Base-by-base conservation (phyloP, 2,329 filamentous ascomycete genomes). In the Aspergillus ochraceoroseus region DNA sequence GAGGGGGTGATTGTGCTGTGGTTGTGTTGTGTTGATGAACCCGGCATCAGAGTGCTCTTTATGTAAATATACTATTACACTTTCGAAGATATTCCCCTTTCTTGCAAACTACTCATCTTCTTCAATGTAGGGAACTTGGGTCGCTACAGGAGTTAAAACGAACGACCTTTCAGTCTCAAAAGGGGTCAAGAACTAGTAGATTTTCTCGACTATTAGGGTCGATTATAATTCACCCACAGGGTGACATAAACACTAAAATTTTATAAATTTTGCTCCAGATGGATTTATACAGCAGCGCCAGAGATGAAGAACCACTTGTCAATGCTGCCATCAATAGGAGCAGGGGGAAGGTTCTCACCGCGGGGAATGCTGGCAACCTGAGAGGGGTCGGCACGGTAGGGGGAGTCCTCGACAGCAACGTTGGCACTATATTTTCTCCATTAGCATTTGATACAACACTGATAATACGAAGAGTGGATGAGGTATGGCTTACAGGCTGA, bases 291-390 rank as follows among this genome's bases (percentile, higher is more conserved):
- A 58, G 88, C 87, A 64, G 92, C 92, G 70, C 92, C 92, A 68
- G 88, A 95, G 72, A 98, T 98, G 82, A 96, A 98, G 85, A 98
- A 98, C 92, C 92, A 98, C 82, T 98, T 98, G 81, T 98, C 92
- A 65, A 96, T 95, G 71, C 83, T 94, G 66, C 81, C 79, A 66
- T 98, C 92, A 59, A 98, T 95, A 63, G 90, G 89, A 53, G 83
- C 90, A 46, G 92, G 81, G 41, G 78, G 67, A 44, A 94, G 75
- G 62, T 94, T 83, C 79, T 95, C 78, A 71, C 85, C 75, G 51
- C 77, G 63, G 46, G 88, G 87, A 55, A 98, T 81, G 63, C 80
- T 82, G 51, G 83, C 80, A 50, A 94, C 76, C 70, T 85, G 76
- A 61, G 76, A 74, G 51, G 79, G 69, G 51, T 80, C 74, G 60